Conservation (phyloP, 2,329 filamentous ascomycete species). For the Fusarium sp. region DNA sequence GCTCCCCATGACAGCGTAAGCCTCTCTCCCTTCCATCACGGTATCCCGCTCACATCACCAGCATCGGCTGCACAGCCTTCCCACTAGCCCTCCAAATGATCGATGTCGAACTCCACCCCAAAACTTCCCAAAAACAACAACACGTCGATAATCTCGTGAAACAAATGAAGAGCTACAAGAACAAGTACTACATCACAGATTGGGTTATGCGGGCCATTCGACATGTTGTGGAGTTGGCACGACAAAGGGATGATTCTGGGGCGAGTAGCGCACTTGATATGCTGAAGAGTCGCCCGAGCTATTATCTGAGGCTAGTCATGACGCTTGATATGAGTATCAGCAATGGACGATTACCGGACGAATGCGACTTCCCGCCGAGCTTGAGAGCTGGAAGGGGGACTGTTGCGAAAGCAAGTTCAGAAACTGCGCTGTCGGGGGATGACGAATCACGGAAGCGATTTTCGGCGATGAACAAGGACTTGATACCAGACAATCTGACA, state of each 20-base stretch:
- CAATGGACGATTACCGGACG: conserved; percentile 39
- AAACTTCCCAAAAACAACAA: conserved; percentile 28
- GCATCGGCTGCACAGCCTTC: conserved; percentile 41
- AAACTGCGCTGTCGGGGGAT: fast-evolving
- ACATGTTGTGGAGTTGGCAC: conserved; percentile 35
- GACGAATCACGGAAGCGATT: conserved; percentile 1
- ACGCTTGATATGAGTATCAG: conserved; percentile 44
- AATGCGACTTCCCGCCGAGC: conserved; percentile 39
- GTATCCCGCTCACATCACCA: too few species aligned
- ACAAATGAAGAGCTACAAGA: conserved; percentile 39
- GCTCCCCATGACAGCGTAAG: conserved; percentile 44
- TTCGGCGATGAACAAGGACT: conserved; percentile 9
- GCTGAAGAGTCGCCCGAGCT: conserved; percentile 29
- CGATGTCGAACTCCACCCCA: conserved; percentile 35
- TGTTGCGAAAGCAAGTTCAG: not conserved
- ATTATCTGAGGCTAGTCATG: conserved; percentile 37
- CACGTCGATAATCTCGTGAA: conserved; percentile 38
- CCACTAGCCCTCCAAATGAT: conserved; percentile 41
- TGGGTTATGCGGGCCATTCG: conserved; percentile 40
- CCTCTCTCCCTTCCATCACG: fast-evolving
- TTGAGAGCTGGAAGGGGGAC: not conserved
- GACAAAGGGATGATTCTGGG: conserved; percentile 10
- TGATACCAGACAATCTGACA: not conserved
- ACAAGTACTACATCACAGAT: conserved; percentile 41
- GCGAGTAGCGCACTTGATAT: conserved; percentile 35